phyloP scores from a whole-genome alignment of 2,329 filamentous ascomycete species.

The Ascocoryne sarcoides region DNA sequence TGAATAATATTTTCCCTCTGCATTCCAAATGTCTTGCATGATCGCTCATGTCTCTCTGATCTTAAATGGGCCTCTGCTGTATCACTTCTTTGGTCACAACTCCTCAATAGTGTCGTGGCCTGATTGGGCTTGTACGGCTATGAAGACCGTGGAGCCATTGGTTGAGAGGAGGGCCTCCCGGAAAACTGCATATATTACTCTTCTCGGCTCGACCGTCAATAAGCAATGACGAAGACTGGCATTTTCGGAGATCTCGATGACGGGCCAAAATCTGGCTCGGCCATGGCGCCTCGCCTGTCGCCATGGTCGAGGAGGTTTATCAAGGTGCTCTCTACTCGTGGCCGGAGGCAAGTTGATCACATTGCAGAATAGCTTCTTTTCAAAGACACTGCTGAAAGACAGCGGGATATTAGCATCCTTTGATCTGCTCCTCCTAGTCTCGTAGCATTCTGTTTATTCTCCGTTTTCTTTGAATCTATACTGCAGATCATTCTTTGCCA shows the following conservation, averaged over 20 bases:
- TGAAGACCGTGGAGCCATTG: neutral
- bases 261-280: neutral
- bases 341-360: neutral
- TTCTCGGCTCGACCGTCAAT: neutral
- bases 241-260: no score
- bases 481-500: neutral
- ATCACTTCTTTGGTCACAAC: neutral
- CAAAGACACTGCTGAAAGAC: no score
- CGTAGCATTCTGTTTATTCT: neutral
- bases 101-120: neutral
- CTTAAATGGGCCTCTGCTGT: neutral
- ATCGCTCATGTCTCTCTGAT: neutral
- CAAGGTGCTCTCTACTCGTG: neutral
- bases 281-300: neutral
- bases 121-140: neutral
- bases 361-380: neutral
- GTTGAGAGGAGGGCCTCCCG: neutral
- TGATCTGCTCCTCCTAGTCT: neutral
- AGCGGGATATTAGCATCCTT: no score
- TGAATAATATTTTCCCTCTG: neutral
- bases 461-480: neutral
- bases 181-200: neutral
- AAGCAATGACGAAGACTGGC: neutral
- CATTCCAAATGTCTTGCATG: neutral
- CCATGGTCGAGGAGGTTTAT: neutral